Percentiles rank a stretch among this genome's conserved stretches.
Evolutionary conservation across 2,329 filamentous ascomycete species (phyloP).

Genomic region (Raffaelea deltoideospora): DNA sequence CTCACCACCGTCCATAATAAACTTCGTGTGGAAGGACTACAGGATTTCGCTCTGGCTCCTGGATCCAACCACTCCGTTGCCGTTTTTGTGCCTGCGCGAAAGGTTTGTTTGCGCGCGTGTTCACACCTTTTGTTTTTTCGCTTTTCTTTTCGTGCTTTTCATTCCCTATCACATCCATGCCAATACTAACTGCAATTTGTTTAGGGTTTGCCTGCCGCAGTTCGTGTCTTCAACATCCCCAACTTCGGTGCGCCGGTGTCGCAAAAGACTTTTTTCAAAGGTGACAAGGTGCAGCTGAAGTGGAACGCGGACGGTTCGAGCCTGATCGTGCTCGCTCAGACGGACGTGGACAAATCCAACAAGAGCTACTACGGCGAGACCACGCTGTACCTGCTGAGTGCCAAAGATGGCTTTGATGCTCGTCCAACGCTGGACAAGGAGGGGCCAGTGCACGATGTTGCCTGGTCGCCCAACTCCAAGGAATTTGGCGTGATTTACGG

Average conservation of each 20-base stretch:
- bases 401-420: constrained; percentile 83
- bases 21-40: constrained; percentile 77
- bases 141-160: not conserved
- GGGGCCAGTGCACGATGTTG: constrained; percentile 85
- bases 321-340: constrained; percentile 88
- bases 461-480: constrained; percentile 96
- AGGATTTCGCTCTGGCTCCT: constrained; percentile 78
- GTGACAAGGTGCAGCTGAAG: constrained; percentile 96
- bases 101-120: constrained; percentile 47
- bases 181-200: constrained; percentile 12
- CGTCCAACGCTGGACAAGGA: constrained; percentile 89
- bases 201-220: constrained; percentile 79
- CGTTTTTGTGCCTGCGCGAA: constrained; percentile 88
- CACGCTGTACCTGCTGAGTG: constrained; percentile 85
- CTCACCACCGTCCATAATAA: constrained; percentile 87
- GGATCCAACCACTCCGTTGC: constrained; percentile 85
- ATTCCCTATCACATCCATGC: not conserved
- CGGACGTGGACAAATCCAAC: constrained; percentile 93
- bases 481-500: constrained; percentile 97
- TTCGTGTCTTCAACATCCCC: constrained; percentile 89
- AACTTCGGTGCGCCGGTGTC: constrained; percentile 71
- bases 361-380: constrained; percentile 99
- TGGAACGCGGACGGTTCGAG: constrained; percentile 91
- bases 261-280: constrained; percentile 98
- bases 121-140: not conserved